A percentile compares a stretch with the other conserved stretches of the same genome.
Conservation (phyloP, 2,329 filamentous ascomycete species). For the Beauveria asiatica region DNA sequence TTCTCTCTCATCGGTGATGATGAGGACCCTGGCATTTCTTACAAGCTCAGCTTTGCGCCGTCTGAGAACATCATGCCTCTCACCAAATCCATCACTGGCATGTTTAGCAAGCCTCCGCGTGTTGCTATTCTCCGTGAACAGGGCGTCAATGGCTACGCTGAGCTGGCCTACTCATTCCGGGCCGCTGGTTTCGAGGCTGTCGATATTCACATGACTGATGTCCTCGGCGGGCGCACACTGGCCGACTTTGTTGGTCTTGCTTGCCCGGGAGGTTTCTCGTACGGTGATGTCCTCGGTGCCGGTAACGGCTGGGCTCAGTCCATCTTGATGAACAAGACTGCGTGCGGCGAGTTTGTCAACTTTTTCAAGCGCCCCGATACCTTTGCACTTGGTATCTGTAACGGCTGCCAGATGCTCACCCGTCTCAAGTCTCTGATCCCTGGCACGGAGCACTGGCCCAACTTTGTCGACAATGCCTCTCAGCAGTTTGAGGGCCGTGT, state of each 20-base stretch:
- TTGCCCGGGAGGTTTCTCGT: constrained; percentile 95
- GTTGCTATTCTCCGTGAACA: constrained; percentile 94
- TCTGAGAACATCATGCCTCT: constrained; percentile 64
- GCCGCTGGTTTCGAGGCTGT: constrained; percentile 84
- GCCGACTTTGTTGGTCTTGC: constrained; percentile 79
- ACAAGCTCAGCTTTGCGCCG: constrained; percentile 73
- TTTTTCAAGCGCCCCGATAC: constrained; percentile 89
- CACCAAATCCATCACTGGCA: constrained; percentile 35
- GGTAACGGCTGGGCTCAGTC: constrained; percentile 95
- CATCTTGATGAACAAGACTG: constrained; percentile 73
- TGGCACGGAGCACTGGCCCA: constrained; percentile 75
- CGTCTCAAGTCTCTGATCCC: constrained; percentile 73
- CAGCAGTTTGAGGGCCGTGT: constrained; percentile 87
- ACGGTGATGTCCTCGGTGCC: constrained; percentile 78
- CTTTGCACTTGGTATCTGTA: constrained; percentile 90
- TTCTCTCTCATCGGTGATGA: constrained; percentile 66
- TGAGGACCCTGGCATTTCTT: constrained; percentile 73
- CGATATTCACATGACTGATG: constrained; percentile 95
- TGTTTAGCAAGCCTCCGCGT: constrained; percentile 54
- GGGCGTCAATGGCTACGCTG: constrained; percentile 90
- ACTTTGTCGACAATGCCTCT: constrained; percentile 74
- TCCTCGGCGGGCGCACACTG: constrained; percentile 71
- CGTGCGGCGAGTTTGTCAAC: constrained; percentile 64
- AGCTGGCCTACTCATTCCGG: constrained; percentile 95
- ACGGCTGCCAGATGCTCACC: constrained; percentile 92